Evolutionary conservation across 176 grass and related monocot genomes (phyloP), one percentile per base, ranked within the genome.

Genomic region (Juncus inflexus): DNA sequence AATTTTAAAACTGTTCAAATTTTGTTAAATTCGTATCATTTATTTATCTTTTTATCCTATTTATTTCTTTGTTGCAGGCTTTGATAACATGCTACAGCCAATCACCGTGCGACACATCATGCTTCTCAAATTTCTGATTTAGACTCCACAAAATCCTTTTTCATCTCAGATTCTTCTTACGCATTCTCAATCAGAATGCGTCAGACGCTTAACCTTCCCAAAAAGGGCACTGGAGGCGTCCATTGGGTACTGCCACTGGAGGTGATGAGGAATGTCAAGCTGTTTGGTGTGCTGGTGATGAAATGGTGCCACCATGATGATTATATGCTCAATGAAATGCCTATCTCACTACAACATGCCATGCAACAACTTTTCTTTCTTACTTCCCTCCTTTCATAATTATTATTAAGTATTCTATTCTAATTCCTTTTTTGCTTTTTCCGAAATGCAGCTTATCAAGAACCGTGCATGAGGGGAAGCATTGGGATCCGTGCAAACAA

Each of bases 261-360:
- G 38, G 40, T 70, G 49, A 76, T 99, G 70, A 74, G 92, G 52
- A 87, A 78, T 79, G 83, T 94, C 76, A 78, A 87, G 54, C 54
- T 63, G n/a, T n/a, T n/a, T n/a, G n/a, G n/a, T 58, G 70, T 67
- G 41, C 82, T 92, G 50, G 64, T 79, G 42, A 65, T 87, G 60
- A 90, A 83, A 86, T 99, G 95, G 95, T 94, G 83, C 60, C 77
- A 86, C 13, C 95, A 99, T 81, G n/a, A n/a, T n/a, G n/a, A 28
- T 28, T 28, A 28, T 28, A 28, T 28, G 19, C 19, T 28, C 19
- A 1, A 28, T 28, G 19, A 28, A 28, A 28, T 28, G 19, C 19
- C 19, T 28, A 28, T 28, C 19, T 28, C 19, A 28, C 19, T 28
- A 28, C 19, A 28, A 28, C 19, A 28, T 28, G 19, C 19, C 19